These are phyloP conservation scores for Solanum medicagineum DNA, from an alignment of 257 asterid species.

Conservation along the genomic window DNA sequence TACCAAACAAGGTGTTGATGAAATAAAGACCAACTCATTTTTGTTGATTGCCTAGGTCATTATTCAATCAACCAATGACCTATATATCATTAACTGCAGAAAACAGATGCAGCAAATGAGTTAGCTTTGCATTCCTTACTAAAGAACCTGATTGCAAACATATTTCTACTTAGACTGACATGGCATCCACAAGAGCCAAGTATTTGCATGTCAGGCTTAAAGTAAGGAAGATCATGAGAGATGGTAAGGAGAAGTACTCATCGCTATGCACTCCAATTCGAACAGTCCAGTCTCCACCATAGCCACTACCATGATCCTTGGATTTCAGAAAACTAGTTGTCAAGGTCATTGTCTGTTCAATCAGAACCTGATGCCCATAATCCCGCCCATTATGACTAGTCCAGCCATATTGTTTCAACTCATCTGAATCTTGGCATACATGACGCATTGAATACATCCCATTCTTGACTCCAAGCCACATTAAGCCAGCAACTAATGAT, in stretches of 20 bases:
- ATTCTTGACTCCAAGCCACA: slow-evolving; percentile 94
- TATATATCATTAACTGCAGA: background rate
- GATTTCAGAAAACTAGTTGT: slow-evolving; percentile 80
- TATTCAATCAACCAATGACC: background rate
- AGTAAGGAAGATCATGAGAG: slow-evolving; percentile 8
- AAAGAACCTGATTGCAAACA: background rate
- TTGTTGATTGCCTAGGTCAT: background rate
- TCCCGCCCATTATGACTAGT: slow-evolving; percentile 85
- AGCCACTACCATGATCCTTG: slow-evolving; percentile 68
- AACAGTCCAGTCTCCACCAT: slow-evolving; percentile 98
- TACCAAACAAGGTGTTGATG: background rate
- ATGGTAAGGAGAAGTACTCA: slow-evolving; percentile 33
- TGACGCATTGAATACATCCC: slow-evolving; percentile 84
- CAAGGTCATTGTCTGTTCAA: slow-evolving; percentile 60
- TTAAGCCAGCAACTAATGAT: slow-evolving; percentile 85
- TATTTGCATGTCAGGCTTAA: background rate
- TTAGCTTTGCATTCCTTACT: background rate
- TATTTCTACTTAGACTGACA: background rate
- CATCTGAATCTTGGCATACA: slow-evolving; percentile 84
- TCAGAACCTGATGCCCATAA: slow-evolving; percentile 79
- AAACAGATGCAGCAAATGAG: background rate
- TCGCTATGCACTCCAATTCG: slow-evolving; percentile 60
- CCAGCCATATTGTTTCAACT: slow-evolving; percentile 86
- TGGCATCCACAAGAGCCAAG: background rate
- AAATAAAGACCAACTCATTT: background rate